Base-by-base conservation (phyloP, 768 basidiomycete species). In the Auricularia cornea region DNA sequence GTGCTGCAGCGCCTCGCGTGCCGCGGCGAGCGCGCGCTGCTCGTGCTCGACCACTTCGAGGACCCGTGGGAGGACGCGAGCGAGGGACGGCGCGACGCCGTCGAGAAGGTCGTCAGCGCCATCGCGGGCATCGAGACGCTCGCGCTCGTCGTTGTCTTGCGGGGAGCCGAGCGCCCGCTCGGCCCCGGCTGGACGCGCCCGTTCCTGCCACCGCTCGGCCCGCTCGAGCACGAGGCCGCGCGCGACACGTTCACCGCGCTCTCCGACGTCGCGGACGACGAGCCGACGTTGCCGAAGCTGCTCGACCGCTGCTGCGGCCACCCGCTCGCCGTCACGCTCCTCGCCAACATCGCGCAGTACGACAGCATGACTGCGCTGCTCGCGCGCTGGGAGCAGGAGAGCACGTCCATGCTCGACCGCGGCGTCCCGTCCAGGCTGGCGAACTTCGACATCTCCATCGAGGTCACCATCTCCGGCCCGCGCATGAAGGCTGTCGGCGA, bases 291-390 rank as follows among this genome's bases (percentile, higher is more conserved):
- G 23, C 28, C 54, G 14, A 57, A 57, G 26, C 30, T 57, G 23
- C n/a, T 57, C 23, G 54, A 57, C 23, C 54, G 54, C 28, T 57
- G 54, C 30, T 20, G 23, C 14, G 54, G 54, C 23, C 54, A 57
- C 28, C 54, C 54, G n/a, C 54, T 57, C 30, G 54, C 54, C 14
- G 8, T 57, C 23, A 28, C 54, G 14, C 54, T 57, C n/a, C 26
- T 57, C 28, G 54, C 54, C 54, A 57, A 57, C 54, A 57, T 57
- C 54, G 54, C 54, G 54, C 54, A 57, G 30, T 57, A 57, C 54
- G 54, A 57, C 28, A 28, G 8, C 54, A 28, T 57, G 28, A 57
- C 28, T 26, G 54, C 54, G 26, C n/a, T 57, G 14, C 54, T 57
- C 6, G 54, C 54, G 4, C 54, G 54, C 54, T 57, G 54, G 54